phyloP scores from a whole-genome alignment of 2,329 filamentous ascomycete genomes.

The Botrytis deweyae region DNA sequence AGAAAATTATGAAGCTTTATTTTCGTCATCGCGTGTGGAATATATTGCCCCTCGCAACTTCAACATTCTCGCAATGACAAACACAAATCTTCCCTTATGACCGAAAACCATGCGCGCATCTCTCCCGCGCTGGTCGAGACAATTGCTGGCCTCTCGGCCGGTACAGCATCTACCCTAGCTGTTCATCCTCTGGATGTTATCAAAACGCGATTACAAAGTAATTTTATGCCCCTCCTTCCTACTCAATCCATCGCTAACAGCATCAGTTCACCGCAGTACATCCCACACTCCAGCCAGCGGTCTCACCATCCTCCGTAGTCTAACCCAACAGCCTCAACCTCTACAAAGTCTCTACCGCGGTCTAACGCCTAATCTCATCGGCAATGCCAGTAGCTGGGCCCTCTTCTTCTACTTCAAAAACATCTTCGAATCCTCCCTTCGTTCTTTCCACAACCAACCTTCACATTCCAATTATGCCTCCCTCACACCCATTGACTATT shows the following conservation, averaged over 20 bases:
- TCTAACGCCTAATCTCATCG: constrained; percentile 83
- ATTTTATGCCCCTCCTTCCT: constrained; percentile 40
- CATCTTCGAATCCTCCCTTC: constrained; percentile 48
- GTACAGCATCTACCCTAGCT: constrained; percentile 78
- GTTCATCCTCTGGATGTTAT: constrained; percentile 93
- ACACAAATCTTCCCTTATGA: constrained; percentile 34
- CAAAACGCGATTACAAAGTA: constrained; percentile 93
- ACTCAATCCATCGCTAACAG: constrained; percentile 26
- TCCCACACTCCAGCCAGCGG: constrained; percentile 47
- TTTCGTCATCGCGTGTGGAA: constrained; percentile 24
- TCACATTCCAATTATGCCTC: constrained; percentile 13
- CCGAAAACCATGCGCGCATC: constrained; percentile 52
- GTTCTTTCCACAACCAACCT: constrained; percentile 29
- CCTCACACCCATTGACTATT: constrained; percentile 62
- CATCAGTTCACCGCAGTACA: constrained; percentile 52
- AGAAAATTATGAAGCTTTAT: constrained; percentile 30
- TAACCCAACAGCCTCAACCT: constrained; percentile 51
- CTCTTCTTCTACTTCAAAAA: constrained; percentile 84
- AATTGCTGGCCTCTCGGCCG: constrained; percentile 85
- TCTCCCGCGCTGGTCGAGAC: constrained; percentile 82
- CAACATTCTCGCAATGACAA: constrained; percentile 25
- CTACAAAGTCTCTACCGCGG: constrained; percentile 80
- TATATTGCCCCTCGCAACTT: constrained; percentile 21
- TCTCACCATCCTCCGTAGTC: constrained; percentile 50
- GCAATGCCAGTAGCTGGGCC: constrained; percentile 87